phyloP scores from a whole-genome alignment of 805 yeast species.

The Kluyveromyces dobzhanskii region DNA sequence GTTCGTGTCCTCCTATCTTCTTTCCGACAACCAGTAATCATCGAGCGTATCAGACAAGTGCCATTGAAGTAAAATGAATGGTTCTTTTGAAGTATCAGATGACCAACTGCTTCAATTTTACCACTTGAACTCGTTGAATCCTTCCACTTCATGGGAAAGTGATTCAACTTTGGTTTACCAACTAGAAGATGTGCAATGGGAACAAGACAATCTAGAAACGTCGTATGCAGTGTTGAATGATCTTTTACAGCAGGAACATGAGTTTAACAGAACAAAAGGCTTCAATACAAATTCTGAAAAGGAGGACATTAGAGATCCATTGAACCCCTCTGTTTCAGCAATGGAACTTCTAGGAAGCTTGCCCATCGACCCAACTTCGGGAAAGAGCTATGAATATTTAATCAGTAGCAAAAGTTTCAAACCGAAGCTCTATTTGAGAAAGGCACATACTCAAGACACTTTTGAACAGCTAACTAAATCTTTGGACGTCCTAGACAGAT shows the following conservation, averaged over 20 bases:
- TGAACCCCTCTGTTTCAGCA: constrained; percentile 5
- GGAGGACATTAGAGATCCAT: constrained; percentile 7
- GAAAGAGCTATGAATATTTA: constrained; percentile 37
- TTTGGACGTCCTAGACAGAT: constrained; percentile 39
- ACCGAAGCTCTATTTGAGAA: constrained; percentile 45
- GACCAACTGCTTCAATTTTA: constrained; percentile 31
- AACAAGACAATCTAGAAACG: constrained; percentile 20
- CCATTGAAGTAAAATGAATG: constrained; percentile 11
- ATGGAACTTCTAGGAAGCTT: constrained; percentile 32
- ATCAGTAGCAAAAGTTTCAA: constrained; percentile 52
- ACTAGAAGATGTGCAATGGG: constrained; percentile 18
- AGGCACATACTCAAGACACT: constrained; percentile 48
- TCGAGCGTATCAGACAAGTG: too few relatives aligned
- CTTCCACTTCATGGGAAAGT: constrained; percentile 31
- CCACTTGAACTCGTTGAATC: constrained; percentile 36
- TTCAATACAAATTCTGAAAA: constrained; percentile 10
- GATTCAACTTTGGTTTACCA: constrained; percentile 25
- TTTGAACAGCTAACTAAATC: constrained; percentile 42
- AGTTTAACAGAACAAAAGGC: constrained; percentile 7
- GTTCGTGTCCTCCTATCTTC: too few relatives aligned
- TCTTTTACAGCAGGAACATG: constrained; percentile 21
- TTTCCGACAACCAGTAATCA: too few relatives aligned
- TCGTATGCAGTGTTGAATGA: constrained; percentile 29
- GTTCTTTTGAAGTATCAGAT: constrained; percentile 16
- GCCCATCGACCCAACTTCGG: constrained; percentile 27